Evolutionary conservation across 768 basidiomycete species (phyloP), one percentile per base, ranked within the genome.

Genomic region (Lyophyllum atratum): DNA sequence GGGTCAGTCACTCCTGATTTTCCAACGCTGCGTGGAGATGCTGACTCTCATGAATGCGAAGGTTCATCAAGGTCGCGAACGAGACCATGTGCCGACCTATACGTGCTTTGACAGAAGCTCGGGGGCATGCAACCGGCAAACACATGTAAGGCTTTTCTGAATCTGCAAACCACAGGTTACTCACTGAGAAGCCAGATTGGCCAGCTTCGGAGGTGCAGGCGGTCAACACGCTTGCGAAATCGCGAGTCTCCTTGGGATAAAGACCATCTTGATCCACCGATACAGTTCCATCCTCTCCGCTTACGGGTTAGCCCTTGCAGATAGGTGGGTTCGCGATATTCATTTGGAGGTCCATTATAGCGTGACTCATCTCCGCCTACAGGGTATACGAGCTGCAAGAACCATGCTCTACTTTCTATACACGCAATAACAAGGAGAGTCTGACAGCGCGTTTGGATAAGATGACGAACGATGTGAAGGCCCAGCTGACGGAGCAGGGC

Each of bases 71-170:
- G 66, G 94, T 96, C 10, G 95, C 95, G 9, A 97, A 97, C 64
- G 95, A 98, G 76, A 95, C 93, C 0, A 98, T 98, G 95, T 90
- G 88, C 61, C 77, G 95, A 46, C 95, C 95, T 8, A 96, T 98
- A 55, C 86, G 95, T 2, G 86, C 93, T 1, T 71, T 96, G 61
- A 97, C 95, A 0, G 95, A 97, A 70, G 92, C 93, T 1, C 78
- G 91, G 43, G 95, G 95, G 24, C 84, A 92, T 70, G 88, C 92
- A 2, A 90, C 90, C 0, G 81, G 85, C 1, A 86, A 85, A 62
- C 95, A 97, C 66, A 72, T 80, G 83, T 81, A 67, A 31, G 12
- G 75, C 58, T 29, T 11, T 51, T 1, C 43, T n/a, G 19, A n/a
- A 47, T 25, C 29, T 24, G 19, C 14, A 12, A 8, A 31, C 15